These are phyloP conservation scores for Acanthamoeba castellanii DNA, from an alignment of 208 protist genomes.

Conservation along the genomic window DNA sequence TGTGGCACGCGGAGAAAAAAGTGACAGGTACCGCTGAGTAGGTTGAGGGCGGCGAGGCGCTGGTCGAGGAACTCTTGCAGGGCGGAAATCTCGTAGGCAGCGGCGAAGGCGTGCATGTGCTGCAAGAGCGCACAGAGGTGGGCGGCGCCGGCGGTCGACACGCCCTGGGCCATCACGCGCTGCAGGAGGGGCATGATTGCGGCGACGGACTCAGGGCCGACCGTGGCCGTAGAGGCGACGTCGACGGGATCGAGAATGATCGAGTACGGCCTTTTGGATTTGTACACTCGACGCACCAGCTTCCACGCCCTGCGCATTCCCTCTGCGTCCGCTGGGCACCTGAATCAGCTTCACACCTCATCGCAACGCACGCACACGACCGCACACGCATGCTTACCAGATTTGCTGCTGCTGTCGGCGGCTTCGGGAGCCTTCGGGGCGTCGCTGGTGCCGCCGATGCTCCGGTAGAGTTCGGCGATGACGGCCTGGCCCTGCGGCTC, in stretches of 20 bases:
- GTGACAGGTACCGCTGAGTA: neutral
- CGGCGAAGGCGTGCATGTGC: slow-evolving; percentile 11
- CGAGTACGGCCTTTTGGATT: too few relatives aligned
- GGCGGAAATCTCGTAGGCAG: neutral
- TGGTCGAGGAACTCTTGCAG: neutral
- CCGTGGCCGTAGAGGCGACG: too few relatives aligned
- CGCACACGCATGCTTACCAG: neutral
- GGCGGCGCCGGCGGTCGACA: neutral
- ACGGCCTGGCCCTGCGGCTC: neutral
- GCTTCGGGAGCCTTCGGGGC: neutral
- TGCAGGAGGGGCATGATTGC: neutral
- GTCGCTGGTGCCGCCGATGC: neutral
- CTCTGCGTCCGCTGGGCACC: too few relatives aligned
- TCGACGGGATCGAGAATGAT: too few relatives aligned
- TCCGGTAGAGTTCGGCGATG: neutral
- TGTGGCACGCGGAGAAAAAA: too few relatives aligned
- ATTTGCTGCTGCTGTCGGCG: neutral
- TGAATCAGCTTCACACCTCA: too few relatives aligned
- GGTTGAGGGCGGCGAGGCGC: neutral
- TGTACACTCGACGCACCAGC: too few relatives aligned
- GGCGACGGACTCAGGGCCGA: too few relatives aligned
- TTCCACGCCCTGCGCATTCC: too few relatives aligned
- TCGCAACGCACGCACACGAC: too few relatives aligned
- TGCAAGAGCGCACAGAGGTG: neutral
- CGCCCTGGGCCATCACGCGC: neutral